Percentiles rank a stretch among this genome's conserved stretches.
phyloP scores from a whole-genome alignment of 257 asterid species.

The Misopates orontium region DNA sequence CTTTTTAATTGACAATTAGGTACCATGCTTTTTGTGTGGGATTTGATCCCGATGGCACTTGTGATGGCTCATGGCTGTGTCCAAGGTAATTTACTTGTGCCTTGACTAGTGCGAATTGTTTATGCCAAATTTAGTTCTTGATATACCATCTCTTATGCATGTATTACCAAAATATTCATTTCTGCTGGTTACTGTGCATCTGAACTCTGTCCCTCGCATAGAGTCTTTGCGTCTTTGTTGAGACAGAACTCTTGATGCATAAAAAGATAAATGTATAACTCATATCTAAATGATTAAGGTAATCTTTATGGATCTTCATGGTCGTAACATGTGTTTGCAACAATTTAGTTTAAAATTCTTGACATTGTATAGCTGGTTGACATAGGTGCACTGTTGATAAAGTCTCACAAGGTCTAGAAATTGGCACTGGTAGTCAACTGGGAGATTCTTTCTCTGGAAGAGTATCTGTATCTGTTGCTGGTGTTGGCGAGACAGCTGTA shows the following conservation, averaged over 20 bases:
- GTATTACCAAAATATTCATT: slow-evolving; percentile 11
- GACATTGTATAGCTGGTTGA: slow-evolving; percentile 38
- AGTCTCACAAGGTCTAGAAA: slow-evolving; percentile 41
- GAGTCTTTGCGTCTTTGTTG: slow-evolving; percentile 3
- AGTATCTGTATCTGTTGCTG: slow-evolving; percentile 80
- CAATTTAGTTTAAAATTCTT: slow-evolving; percentile 11
- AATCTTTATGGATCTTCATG: slow-evolving; percentile 1
- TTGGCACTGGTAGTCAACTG: slow-evolving; percentile 33
- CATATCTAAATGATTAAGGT: not conserved
- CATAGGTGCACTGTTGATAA: slow-evolving; percentile 63
- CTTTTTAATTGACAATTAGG: slow-evolving; percentile 50
- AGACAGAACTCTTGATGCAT: not conserved
- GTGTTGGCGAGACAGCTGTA: slow-evolving; percentile 87
- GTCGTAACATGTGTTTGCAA: slow-evolving; percentile 18
- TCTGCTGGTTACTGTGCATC: slow-evolving; percentile 9
- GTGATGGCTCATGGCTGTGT: slow-evolving; percentile 91
- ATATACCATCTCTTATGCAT: slow-evolving; percentile 14
- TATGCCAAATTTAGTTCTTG: slow-evolving; percentile 9
- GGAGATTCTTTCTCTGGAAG: slow-evolving; percentile 71
- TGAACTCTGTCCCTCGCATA: not conserved
- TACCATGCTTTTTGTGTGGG: slow-evolving; percentile 98
- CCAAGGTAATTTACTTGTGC: slow-evolving; percentile 65
- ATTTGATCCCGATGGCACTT: slow-evolving; percentile 87
- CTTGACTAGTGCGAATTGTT: slow-evolving; percentile 8
- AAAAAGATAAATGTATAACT: not conserved